Conservation (phyloP, 177 flowering plant genomes). For the Vitis hybrid region DNA sequence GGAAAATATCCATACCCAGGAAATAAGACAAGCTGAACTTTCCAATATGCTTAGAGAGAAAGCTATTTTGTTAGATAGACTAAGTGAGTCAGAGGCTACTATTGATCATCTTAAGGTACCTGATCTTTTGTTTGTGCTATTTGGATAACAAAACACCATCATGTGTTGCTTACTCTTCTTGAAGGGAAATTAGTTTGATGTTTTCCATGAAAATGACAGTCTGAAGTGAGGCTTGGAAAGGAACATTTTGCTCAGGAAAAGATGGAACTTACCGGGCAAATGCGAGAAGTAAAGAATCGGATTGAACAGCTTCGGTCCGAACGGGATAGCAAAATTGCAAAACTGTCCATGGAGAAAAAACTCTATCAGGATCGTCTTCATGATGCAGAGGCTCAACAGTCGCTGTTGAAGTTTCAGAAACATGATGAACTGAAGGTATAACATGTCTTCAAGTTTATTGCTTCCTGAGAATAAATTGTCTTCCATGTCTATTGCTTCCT, state of each 20-base stretch:
- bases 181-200: neutral
- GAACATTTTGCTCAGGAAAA: slow-evolving; percentile 3
- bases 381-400: slow-evolving; percentile 3
- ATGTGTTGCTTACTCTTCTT: neutral
- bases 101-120: no score
- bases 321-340: neutral
- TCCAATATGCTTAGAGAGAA: no score
- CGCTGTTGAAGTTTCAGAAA: slow-evolving; percentile 1
- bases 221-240: neutral
- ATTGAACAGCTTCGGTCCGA: neutral
- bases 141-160: no score
- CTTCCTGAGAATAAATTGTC: neutral
- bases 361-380: neutral
- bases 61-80: no score
- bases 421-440: slow-evolving; percentile 4
- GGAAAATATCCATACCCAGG: no score
- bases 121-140: no score
- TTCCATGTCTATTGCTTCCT: neutral
- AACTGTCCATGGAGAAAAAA: slow-evolving; percentile 4
- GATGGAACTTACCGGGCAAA: neutral
- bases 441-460: neutral
- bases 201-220: neutral
- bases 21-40: no score
- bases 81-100: no score
- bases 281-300: neutral